Conservation (phyloP, 768 basidiomycete genomes). For the Botryobasidium botryosum region DNA sequence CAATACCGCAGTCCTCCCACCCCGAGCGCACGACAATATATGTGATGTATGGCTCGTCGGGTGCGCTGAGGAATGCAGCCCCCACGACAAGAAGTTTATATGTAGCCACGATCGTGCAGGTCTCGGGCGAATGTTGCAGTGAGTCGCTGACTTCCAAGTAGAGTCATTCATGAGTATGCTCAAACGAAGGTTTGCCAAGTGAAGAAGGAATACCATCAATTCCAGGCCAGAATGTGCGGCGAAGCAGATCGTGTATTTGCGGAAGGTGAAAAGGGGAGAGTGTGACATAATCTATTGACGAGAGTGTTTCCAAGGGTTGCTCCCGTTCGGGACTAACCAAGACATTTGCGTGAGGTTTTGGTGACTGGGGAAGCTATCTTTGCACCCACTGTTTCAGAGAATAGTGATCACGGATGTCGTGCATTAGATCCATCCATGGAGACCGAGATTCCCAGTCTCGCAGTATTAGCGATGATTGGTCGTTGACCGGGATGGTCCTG, state of each 20-base stretch:
- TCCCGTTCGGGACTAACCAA: too few species aligned
- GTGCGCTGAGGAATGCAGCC: constrained; percentile 58
- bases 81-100: constrained; percentile 61
- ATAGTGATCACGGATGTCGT: constrained; percentile 51
- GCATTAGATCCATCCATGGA: constrained; percentile 63
- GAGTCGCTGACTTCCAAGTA: constrained; percentile 43
- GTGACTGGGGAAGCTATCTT: too few species aligned
- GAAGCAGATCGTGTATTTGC: constrained; percentile 57
- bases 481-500: not conserved
- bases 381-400: constrained; percentile 42
- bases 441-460: constrained; percentile 55
- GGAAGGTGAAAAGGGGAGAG: constrained; percentile 41
- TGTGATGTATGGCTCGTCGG: constrained; percentile 67
- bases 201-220: constrained; percentile 39
- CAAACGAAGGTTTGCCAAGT: not conserved
- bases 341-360: too few species aligned
- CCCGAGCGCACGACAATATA: constrained; percentile 63
- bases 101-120: constrained; percentile 55
- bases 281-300: constrained; percentile 46
- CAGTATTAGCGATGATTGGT: not conserved
- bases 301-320: constrained; percentile 22
- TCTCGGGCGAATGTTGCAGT: constrained; percentile 48
- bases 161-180: not conserved
- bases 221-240: constrained; percentile 57
- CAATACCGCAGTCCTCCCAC: constrained; percentile 68